Evolutionary conservation across 2,329 filamentous ascomycete species (phyloP).

Genomic region (Stromatinia cepivora): DNA sequence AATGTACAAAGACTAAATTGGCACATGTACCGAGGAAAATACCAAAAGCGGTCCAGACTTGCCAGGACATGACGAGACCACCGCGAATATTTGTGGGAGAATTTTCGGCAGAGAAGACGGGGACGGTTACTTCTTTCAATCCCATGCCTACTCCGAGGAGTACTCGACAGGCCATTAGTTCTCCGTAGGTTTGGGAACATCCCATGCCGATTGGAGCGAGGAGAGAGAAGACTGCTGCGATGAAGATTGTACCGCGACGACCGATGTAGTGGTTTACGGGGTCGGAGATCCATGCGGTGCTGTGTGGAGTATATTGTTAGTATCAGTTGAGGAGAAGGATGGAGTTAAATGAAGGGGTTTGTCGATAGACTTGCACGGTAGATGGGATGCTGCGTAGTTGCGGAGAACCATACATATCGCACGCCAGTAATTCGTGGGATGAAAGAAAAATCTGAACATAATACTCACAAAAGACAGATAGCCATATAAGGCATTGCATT

Average conservation of each 20-base stretch:
- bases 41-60: constrained; percentile 57
- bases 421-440: not conserved
- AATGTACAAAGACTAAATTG: constrained; percentile 63
- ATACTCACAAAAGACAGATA: constrained; percentile 49
- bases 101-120: constrained; percentile 57
- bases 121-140: constrained; percentile 52
- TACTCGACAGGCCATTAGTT: constrained; percentile 57
- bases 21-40: constrained; percentile 67
- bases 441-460: not conserved
- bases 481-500: constrained; percentile 50
- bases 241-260: constrained; percentile 64
- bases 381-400: not conserved
- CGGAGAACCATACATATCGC: not conserved
- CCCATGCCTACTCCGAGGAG: constrained; percentile 64
- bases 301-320: not conserved
- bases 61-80: constrained; percentile 56
- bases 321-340: not conserved
- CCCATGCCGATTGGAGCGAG: constrained; percentile 61
- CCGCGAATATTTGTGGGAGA: constrained; percentile 55
- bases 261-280: constrained; percentile 59
- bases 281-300: constrained; percentile 60
- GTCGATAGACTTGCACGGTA: too few species aligned
- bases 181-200: constrained; percentile 57
- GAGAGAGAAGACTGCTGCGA: constrained; percentile 62
- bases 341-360: not conserved